Percentiles rank a stretch among this genome's conserved stretches.
These are phyloP conservation scores for Fusarium torreyae DNA, from an alignment of 2,329 filamentous ascomycete genomes.

Conservation along the genomic window DNA sequence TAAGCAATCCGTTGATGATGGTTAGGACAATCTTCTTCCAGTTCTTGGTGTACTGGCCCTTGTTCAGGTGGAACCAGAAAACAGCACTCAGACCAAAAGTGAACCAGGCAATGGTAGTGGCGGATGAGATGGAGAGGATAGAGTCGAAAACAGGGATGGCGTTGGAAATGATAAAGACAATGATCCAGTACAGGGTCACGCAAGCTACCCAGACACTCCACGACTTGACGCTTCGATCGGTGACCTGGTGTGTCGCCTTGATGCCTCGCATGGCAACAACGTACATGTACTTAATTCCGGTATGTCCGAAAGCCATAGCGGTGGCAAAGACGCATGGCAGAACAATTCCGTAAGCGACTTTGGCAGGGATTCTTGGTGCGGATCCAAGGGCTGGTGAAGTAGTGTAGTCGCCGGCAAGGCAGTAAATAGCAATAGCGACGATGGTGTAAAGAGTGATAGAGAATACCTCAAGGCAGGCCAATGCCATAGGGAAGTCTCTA, in stretches of 20 bases:
- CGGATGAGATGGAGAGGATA: conserved; percentile 55
- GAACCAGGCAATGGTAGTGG: conserved; percentile 56
- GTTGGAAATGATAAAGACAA: conserved; percentile 54
- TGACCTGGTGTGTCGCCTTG: conserved; percentile 52
- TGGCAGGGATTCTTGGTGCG: conserved; percentile 51
- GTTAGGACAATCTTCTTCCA: conserved; percentile 43
- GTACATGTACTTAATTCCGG: conserved; percentile 54
- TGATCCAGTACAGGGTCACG: conserved; percentile 52
- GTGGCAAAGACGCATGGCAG: conserved; percentile 53
- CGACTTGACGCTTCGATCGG: conserved; percentile 51
- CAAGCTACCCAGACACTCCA: conserved; percentile 55
- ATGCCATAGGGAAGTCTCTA: conserved; percentile 52
- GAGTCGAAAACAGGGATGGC: conserved; percentile 57
- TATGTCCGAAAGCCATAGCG: conserved; percentile 53
- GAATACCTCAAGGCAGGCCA: conserved; percentile 53
- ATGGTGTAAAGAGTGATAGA: conserved; percentile 54
- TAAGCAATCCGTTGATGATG: conserved; percentile 50
- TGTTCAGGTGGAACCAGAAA: conserved; percentile 56
- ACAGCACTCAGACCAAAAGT: conserved; percentile 55
- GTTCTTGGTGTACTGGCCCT: conserved; percentile 39
- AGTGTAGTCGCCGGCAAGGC: conserved; percentile 52
- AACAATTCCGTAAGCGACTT: conserved; percentile 53
- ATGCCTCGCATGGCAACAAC: conserved; percentile 53
- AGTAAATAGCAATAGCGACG: conserved; percentile 53
- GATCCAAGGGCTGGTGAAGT: conserved; percentile 55